A percentile compares a stretch with the other conserved stretches of the same genome.
Evolutionary conservation across 176 grass and related monocot genomes (phyloP).

Genomic region (Hordeum marinum): DNA sequence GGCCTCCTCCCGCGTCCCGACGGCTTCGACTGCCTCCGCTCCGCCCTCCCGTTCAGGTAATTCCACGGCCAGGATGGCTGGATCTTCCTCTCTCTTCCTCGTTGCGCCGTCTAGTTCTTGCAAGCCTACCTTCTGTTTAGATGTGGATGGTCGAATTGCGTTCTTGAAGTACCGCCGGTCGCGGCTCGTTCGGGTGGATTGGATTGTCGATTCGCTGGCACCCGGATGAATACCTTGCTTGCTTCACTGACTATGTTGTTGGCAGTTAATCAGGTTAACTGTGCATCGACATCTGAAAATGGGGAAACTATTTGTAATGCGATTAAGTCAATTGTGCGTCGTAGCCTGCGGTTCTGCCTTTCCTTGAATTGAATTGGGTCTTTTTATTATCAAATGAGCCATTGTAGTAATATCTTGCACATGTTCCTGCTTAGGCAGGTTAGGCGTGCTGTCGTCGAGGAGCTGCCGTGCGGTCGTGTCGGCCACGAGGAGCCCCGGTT

Average conservation of each 20-base stretch:
- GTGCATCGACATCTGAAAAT: neutral
- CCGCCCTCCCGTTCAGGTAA: conserved; percentile 33
- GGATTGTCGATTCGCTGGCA: neutral
- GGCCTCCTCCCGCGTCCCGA: neutral
- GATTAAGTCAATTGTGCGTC: neutral
- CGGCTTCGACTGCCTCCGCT: neutral
- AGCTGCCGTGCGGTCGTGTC: conserved; percentile 3
- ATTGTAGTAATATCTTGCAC: conserved; percentile 11
- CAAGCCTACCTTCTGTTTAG: neutral
- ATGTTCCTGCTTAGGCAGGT: conserved; percentile 40
- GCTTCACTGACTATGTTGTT: neutral
- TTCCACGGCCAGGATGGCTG: neutral
- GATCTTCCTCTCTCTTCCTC: neutral
- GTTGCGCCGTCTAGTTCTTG: neutral
- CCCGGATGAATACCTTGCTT: neutral
- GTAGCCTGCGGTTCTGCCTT: neutral
- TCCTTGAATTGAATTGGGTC: neutral
- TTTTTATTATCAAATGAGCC: neutral
- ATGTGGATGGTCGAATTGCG: neutral
- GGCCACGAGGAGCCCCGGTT: conserved; percentile 34
- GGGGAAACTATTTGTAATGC: neutral
- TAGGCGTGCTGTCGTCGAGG: conserved; percentile 12
- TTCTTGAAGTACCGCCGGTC: neutral
- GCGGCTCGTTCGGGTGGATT: neutral
- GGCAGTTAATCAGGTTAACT: neutral